These are phyloP conservation scores for Suzukiozyma palmioleophila DNA, from an alignment of 1,139 yeast species.

Conservation along the genomic window DNA sequence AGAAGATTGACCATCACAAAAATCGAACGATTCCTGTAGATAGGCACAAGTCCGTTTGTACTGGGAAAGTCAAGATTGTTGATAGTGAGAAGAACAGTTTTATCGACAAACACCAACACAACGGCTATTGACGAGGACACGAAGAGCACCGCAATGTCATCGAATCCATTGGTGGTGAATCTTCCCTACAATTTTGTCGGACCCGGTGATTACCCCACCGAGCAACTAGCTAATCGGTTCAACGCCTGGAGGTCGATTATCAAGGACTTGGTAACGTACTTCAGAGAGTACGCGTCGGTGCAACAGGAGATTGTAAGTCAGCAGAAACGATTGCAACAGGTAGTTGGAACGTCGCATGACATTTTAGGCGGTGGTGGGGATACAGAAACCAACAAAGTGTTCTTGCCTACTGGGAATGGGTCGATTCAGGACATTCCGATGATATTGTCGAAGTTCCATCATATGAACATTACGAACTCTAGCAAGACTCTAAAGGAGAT, in stretches of 20 bases:
- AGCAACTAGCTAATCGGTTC: conserved; percentile 76
- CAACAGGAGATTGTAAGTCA: conserved; percentile 87
- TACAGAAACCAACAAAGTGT: conserved; percentile 46
- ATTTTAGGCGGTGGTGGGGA: conserved; percentile 12
- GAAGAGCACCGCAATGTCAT: neutral
- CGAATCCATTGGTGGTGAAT: conserved; percentile 35
- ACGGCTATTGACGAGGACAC: neutral
- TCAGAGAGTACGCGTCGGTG: conserved; percentile 75
- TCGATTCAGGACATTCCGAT: conserved; percentile 81
- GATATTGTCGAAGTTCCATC: conserved; percentile 69
- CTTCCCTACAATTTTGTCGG: conserved; percentile 33
- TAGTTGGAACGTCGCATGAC: conserved; percentile 39
- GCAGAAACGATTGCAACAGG: conserved; percentile 75
- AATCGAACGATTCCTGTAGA: too few relatives aligned
- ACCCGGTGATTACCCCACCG: conserved; percentile 63
- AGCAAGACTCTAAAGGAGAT: conserved; percentile 70
- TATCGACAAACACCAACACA: neutral
- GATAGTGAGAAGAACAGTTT: too few relatives aligned
- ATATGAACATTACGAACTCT: conserved; percentile 63
- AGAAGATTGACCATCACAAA: too few relatives aligned
- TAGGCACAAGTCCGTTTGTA: too few relatives aligned
- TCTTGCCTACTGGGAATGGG: conserved; percentile 73
- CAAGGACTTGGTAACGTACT: conserved; percentile 66
- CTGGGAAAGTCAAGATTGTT: too few relatives aligned
- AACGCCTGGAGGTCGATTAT: conserved; percentile 83